Base-by-base conservation (phyloP, 768 basidiomycete species). In the Rhodotorula kratochvilovae region DNA sequence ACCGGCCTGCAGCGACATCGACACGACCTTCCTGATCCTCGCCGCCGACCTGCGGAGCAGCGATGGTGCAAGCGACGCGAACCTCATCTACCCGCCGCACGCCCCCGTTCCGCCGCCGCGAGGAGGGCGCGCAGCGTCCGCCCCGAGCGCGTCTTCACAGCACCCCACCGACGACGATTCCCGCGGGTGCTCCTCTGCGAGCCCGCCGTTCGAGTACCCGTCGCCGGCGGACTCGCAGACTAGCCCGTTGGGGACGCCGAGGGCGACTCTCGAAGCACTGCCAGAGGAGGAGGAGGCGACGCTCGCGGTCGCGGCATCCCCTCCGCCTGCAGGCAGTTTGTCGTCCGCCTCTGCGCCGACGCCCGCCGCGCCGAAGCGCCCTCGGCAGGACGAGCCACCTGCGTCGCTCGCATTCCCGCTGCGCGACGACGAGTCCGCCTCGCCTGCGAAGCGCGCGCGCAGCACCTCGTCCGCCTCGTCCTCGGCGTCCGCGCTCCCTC, bases 31-130 rank as follows among this genome's bases (percentile, higher is more conserved):
- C 81, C 91, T 97, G 79, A 81, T 96, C 54, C 89, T 92, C 36
- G 90, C 90, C 27, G 91, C 91, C n/a, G 93, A 96, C 81, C 82
- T 97, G 5, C 95, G 92, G 90, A 91, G 90, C 0, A 84, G 84
- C 55, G 91, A 93, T 76, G 89, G 87, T 23, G 87, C 84, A 73
- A 85, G 87, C 42, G 91, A 95, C 78, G 89, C 89, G 83, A 95
- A 95, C 79, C 86, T 95, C 25, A 91, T 96, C 54, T 83, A 91
- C 31, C 91, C 92, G 78, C 91, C 92, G 12, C 13, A 5, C 45
- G 12, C 19, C 43, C 29, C 11, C 29, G 2, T 1, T 0, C 89
- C 1, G 87, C 91, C 0, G 65, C 67, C 35, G n/a, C 55, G 29
- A 7, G n/a, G n/a, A n/a, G n/a, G n/a, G n/a, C n/a, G n/a, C n/a